Evolutionary conservation across 2,329 filamentous ascomycete genomes (phyloP), one percentile per base, ranked within the genome.

Genomic region (Trichophyton equinum): DNA sequence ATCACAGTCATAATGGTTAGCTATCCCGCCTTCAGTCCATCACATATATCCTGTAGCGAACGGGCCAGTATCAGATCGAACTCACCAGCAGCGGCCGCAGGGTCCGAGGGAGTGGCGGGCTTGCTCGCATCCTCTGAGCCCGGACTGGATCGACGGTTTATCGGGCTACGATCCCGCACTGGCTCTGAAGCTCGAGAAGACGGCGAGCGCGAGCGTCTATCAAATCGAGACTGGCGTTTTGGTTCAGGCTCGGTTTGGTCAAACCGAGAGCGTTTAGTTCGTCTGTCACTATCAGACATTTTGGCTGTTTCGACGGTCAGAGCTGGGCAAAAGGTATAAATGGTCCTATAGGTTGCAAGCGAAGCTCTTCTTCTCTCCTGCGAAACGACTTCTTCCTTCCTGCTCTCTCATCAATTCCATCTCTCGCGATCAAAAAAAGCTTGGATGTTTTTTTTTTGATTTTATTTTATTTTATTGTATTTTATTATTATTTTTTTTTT

Each of bases 201-300:
- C 22, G 91, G 91, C 36, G 91, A 96, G 66, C 90, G 87, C 62
- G 94, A 97, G 68, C 94, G 87, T 68, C 91, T 85, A 76, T 96
- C 92, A 75, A 96, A 96, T 72, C 91, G 84, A 57, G 91, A 95
- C 49, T 82, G 71, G 67, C 85, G 81, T 69, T 85, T 86, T 61
- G 87, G 84, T 70, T 94, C 89, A 4, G 88, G 85, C 72, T 92
- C 89, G 55, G 85, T 94, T 74, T 95, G 89, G 72, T 97, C 92
- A 75, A 97, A 96, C 74, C 92, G 90, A 70, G 91, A 96, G 64
- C 91, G 87, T 79, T 95, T 95, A 63, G 80, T 78, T 63, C 85
- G 84, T 71, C 85, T 83, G 67, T 91, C 88, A 65, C 86, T 81
- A 69, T 94, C 89, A 66, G 88, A 84, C 90, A 95, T 91, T 55